These are phyloP conservation scores for Cryphonectria naterciae DNA, from an alignment of 2,329 filamentous ascomycete species.

Conservation along the genomic window DNA sequence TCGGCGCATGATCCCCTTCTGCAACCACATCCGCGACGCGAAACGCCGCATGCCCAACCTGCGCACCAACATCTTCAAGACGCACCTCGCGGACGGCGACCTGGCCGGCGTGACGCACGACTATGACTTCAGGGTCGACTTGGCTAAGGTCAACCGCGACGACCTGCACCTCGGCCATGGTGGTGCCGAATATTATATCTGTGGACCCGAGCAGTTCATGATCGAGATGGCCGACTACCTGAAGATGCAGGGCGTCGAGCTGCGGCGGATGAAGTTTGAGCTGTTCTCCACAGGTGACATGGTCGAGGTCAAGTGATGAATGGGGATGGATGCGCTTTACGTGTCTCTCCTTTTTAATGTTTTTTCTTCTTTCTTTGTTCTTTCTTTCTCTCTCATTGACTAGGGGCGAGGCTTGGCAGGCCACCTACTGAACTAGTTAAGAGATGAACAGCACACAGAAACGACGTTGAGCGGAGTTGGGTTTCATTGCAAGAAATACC, in stretches of 20 bases:
- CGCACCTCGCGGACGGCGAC: slow-evolving; percentile 50
- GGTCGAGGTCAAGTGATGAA: slow-evolving; percentile 30
- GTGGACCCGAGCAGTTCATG: slow-evolving; percentile 60
- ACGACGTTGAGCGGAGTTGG: background rate
- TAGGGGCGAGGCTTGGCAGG: too few species aligned
- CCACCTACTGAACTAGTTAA: background rate
- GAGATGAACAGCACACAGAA: background rate
- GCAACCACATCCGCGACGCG: slow-evolving; percentile 53
- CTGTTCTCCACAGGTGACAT: slow-evolving; percentile 52
- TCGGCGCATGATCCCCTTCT: slow-evolving; percentile 56
- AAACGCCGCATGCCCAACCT: slow-evolving; percentile 41
- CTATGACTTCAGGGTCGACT: slow-evolving; percentile 51
- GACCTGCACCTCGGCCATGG: slow-evolving; percentile 51
- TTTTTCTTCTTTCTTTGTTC: background rate
- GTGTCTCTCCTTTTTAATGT: background rate
- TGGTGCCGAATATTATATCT: slow-evolving; percentile 58
- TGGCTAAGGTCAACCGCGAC: slow-evolving; percentile 47
- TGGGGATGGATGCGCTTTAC: too few species aligned
- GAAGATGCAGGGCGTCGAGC: slow-evolving; percentile 44
- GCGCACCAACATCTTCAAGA: slow-evolving; percentile 54
- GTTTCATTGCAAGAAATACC: background rate
- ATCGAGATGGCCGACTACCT: slow-evolving; percentile 52
- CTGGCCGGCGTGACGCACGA: slow-evolving; percentile 49
- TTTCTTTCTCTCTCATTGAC: background rate
- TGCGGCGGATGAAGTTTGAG: slow-evolving; percentile 48